phyloP scores from a whole-genome alignment of 139 green algal genomes.

The Closterium sp. region DNA sequence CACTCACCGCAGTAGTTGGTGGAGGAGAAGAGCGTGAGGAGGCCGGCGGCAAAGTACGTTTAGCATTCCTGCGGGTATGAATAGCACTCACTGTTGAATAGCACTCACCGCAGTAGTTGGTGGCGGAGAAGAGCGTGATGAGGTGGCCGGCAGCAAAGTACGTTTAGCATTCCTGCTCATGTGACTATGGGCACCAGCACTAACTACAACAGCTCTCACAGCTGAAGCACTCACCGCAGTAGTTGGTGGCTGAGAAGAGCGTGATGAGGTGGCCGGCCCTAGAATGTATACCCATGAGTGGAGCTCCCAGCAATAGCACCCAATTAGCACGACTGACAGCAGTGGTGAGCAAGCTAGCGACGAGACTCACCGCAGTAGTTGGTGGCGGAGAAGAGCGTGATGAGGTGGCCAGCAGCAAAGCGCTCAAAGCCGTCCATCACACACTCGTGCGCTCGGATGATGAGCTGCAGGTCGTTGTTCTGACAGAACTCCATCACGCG shows the following conservation, averaged over 20 bases:
- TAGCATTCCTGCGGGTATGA: no score
- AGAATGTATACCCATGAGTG: background rate
- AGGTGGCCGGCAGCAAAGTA: slow-evolving; percentile 78
- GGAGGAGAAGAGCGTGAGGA: slow-evolving; percentile 90
- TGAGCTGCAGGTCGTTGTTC: slow-evolving; percentile 96
- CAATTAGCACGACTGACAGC: no score
- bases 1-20: slow-evolving; percentile 96
- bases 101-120: slow-evolving; percentile 93
- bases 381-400: slow-evolving; percentile 95
- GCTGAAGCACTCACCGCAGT: slow-evolving; percentile 75
- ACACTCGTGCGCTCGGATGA: slow-evolving; percentile 98
- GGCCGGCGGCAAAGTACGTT: no score
- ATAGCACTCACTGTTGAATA: no score
- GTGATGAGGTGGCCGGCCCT: slow-evolving; percentile 57
- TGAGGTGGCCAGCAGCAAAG: slow-evolving; percentile 1
- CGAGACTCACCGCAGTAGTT: slow-evolving; percentile 91
- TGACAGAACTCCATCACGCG: slow-evolving; percentile 97
- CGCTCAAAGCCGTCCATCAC: slow-evolving; percentile 99
- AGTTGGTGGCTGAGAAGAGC: slow-evolving; percentile 97
- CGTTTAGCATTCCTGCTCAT: background rate
- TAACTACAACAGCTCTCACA: background rate
- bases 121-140: slow-evolving; percentile 95
- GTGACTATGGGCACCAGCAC: no score
- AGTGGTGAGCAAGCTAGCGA: background rate
- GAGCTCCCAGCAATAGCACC: background rate